Base-by-base conservation (phyloP, 2,329 filamentous ascomycete species). In the Xylaria sp. region DNA sequence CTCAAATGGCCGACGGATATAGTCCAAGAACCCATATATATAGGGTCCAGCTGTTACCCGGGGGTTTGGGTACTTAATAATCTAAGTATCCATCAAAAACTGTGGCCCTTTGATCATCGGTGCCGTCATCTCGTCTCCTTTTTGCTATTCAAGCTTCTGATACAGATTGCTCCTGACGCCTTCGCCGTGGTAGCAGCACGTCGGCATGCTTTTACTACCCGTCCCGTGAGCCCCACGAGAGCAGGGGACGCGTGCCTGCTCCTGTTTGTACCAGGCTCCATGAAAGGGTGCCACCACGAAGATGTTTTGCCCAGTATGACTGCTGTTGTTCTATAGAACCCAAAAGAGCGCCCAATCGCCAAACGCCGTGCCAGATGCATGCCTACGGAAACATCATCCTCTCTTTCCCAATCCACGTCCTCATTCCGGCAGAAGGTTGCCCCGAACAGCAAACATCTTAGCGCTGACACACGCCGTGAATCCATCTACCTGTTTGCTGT, bases 401-500 rank as follows among this genome's bases (percentile, higher is more conserved):
- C 51, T 63, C 2, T 57, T 71, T 72, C 65, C 69, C 21, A 54
- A 58, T 48, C 37, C 42, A 60, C 44, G 40, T 9, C 47, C 63
- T 75, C 79, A 84, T 83, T 89, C 87, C 54, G 88, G 88, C 76
- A 90, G 79, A 74, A 91, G 80, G 80, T 89, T 90, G 74, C 89
- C 88, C 79, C 94, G 91, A 70, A 98, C 93, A 47, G 94, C 94
- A 81, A 99, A 99, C 95, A 99, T 97, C 90, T 99, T 99, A 73
- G 93, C 91, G 71, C 90, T 97, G 75, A 97, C 92, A 73, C 90
- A 91, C 65, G 96, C 94, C 57, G 95, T 95, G 82, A 98, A 98
- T 47, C 93, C 93, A 82, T 99, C 96, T 67, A 98, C 92, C 85
- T 98, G 96, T 84, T 94, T 92, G 78, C 94, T 93, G 84, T 98